phyloP scores from a whole-genome alignment of 129 eudicot species.

The Lactuca sativa region DNA sequence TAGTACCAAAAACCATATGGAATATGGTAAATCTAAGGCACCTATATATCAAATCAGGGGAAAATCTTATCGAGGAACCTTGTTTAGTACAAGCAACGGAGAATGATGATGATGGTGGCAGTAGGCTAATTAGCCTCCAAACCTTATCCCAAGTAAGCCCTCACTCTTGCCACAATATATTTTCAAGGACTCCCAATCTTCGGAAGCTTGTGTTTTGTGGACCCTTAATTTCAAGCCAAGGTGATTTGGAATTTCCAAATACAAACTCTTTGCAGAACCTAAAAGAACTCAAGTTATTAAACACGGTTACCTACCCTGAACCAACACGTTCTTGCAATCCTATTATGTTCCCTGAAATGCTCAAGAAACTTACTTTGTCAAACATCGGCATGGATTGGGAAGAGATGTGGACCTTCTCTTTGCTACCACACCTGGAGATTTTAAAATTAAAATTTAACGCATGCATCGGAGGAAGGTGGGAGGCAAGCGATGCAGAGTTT shows the following conservation, averaged over 20 bases:
- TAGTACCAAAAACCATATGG: constrained; percentile 18
- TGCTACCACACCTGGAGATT: constrained; percentile 22
- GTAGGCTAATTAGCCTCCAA: constrained; percentile 19
- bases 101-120: background rate
- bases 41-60: constrained; percentile 21
- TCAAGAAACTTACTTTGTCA: constrained; percentile 20
- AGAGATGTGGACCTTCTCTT: constrained; percentile 9
- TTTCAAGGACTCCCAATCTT: constrained; percentile 27
- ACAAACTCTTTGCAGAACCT: constrained; percentile 21
- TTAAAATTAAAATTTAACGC: constrained; percentile 16
- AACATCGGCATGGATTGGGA: constrained; percentile 22
- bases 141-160: constrained; percentile 26
- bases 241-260: constrained; percentile 19
- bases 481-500: constrained; percentile 8
- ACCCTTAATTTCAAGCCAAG: constrained; percentile 9
- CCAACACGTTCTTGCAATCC: constrained; percentile 6
- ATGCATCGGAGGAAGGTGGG: constrained; percentile 24
- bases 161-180: constrained; percentile 11
- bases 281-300: constrained; percentile 30
- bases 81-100: background rate
- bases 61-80: constrained; percentile 16
- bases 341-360: constrained; percentile 23
- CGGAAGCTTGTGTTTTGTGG: constrained; percentile 37
- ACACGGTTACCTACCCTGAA: background rate
- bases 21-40: constrained; percentile 29